Conservation (phyloP, 805 yeast genomes). For the Pichia membranifaciens region DNA sequence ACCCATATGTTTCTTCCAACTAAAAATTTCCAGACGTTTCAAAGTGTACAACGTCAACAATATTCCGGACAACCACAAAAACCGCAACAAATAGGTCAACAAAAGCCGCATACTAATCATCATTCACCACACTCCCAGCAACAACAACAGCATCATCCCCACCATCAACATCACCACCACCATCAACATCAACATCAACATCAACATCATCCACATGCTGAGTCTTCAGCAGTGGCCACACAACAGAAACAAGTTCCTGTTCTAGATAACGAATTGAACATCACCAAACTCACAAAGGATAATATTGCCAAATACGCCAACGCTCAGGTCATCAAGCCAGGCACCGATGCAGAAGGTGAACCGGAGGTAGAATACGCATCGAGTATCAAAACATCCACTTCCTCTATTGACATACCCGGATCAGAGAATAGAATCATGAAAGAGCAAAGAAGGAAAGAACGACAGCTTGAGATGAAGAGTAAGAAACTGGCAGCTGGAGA, state of each 20-base stretch:
- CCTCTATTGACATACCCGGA: conserved; percentile 29
- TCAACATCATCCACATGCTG: neutral
- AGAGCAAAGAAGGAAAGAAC: conserved; percentile 6
- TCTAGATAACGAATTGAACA: neutral
- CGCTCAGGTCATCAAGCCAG: neutral
- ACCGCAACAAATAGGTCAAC: neutral
- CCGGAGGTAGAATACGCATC: conserved; percentile 18
- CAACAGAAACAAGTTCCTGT: neutral
- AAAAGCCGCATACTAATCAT: neutral
- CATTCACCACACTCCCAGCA: neutral
- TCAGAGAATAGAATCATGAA: neutral
- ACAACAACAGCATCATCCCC: no score
- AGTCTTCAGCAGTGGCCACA: neutral
- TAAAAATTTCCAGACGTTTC: conserved; percentile 16
- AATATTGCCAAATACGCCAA: conserved; percentile 10
- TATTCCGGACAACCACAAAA: neutral
- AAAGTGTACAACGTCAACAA: conserved; percentile 10
- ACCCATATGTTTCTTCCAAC: conserved; percentile 60
- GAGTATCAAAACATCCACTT: conserved; percentile 23
- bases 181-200: neutral
- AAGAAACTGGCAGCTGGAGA: neutral
- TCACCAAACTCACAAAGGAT: conserved; percentile 11
- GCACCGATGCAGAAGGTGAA: neutral
- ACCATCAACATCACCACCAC: neutral
- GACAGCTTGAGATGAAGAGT: conserved; percentile 7